Evolutionary conservation across 345 rosid species (phyloP), one percentile per base, ranked within the genome.

Genomic region (Camelina sativa): DNA sequence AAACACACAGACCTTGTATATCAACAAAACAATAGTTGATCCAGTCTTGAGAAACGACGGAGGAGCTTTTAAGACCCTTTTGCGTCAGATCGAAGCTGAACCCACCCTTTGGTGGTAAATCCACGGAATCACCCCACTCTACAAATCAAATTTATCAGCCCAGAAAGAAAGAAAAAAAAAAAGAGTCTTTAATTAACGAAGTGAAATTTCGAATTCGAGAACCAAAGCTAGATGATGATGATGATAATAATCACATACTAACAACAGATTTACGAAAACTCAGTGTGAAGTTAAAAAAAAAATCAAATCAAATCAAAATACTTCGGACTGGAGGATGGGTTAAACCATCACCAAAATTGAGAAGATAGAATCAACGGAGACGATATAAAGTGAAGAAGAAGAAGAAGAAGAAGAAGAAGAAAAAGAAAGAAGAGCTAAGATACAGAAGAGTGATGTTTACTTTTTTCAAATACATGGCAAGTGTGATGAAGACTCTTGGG

Each of bases 21-120:
- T 80, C 61, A 94, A 73, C 30, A 97, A 97, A 69, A 94, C 98
- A 67, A 94, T 94, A 38, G 98, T 94, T 25, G 98, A 91, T 58
- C 98, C 98, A 0, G 98, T 94, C 83, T 91, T 94, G 15, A 90
- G 78, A 37, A n/a, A n/a, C n/a, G 35, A 91, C 8, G 92, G 82
- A 0, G 96, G 97, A 34, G 84, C 84, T 32, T 81, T 86, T 2
- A 28, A 68, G 81, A 60, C 97, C 97, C 73, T 86, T 87, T 56
- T 84, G 79, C 5, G 69, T 59, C 30, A 94, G 85, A 86, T 94
- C 98, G 71, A 91, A 94, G 74, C 86, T 86, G 43, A 91, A 90
- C 16, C 98, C 98, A 65, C 96, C 89, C 66, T 83, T 85, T 5
- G 82, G 79, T 30, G 96, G 90, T 46, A 79, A 70, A 57, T 87